phyloP scores from a whole-genome alignment of 768 basidiomycete genomes.

The Pisolithus marmoratus region DNA sequence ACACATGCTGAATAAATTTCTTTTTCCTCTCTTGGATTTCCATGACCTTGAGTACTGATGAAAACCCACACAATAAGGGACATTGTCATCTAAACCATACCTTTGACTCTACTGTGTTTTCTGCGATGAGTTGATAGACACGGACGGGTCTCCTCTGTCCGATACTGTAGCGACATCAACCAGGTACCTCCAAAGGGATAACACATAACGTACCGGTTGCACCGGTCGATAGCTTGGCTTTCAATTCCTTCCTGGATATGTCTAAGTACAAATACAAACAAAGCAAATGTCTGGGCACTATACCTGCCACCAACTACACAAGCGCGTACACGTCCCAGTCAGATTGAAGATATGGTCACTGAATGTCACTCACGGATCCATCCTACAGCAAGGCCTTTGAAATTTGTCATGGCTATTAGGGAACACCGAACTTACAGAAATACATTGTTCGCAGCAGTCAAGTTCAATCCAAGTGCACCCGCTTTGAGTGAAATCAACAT shows the following conservation, averaged over 20 bases:
- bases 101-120: constrained; percentile 84
- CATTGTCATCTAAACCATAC: constrained; percentile 30
- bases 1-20: constrained; percentile 66
- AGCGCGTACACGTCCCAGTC: neutral
- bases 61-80: neutral
- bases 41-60: constrained; percentile 43
- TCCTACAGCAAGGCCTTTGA: constrained; percentile 34
- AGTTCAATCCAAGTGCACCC: constrained; percentile 81
- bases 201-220: constrained; percentile 50
- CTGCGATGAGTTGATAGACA: constrained; percentile 87
- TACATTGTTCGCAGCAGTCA: constrained; percentile 87
- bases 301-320: constrained; percentile 72
- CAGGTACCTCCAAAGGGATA: neutral
- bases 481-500: constrained; percentile 87
- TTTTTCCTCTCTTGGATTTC: constrained; percentile 89
- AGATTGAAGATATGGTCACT: neutral
- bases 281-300: constrained; percentile 2
- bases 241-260: constrained; percentile 66
- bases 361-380: constrained; percentile 67
- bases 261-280: constrained; percentile 8
- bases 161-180: constrained; percentile 36
- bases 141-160: constrained; percentile 81
- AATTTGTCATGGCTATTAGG: neutral
- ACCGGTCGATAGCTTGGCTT: constrained; percentile 76
- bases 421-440: constrained; percentile 52